These are phyloP conservation scores for Mucor mucedo DNA, from an alignment of 371 early-diverging fungal species.

Conservation along the genomic window DNA sequence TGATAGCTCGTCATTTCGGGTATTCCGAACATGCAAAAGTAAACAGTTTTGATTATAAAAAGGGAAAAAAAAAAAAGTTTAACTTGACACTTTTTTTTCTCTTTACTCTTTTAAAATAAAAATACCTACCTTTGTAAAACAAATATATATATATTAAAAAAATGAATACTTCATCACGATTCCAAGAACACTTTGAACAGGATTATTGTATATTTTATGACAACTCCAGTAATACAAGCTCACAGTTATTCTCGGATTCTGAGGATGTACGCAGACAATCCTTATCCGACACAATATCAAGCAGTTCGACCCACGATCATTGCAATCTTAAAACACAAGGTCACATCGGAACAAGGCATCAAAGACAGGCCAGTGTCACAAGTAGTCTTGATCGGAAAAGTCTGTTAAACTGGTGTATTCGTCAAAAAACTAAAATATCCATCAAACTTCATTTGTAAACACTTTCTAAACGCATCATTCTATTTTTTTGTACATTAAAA, in stretches of 20 bases:
- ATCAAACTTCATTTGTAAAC: neutral
- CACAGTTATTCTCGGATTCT: neutral
- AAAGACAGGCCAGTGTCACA: neutral
- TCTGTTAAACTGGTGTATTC: constrained; percentile 12
- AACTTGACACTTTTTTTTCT: constrained; percentile 2
- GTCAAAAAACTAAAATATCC: constrained; percentile 13
- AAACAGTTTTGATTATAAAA: constrained; percentile 7
- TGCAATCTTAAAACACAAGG: constrained; percentile 11
- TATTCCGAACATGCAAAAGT: neutral
- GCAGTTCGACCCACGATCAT: neutral
- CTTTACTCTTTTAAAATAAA: neutral
- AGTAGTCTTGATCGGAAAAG: constrained; percentile 1
- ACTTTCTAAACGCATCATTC: neutral
- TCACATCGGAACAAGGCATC: constrained; percentile 3
- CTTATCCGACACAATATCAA: constrained; percentile 11
- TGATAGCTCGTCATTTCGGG: neutral
- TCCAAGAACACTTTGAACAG: constrained; percentile 18
- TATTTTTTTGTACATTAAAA: neutral
- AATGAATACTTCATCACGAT: constrained; percentile 9
- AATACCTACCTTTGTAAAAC: neutral
- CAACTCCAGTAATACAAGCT: neutral
- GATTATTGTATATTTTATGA: neutral
- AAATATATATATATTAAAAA: too few species aligned
- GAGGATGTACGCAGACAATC: constrained; percentile 10
- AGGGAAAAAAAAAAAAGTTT: neutral